phyloP scores from a whole-genome alignment of 164 flowering plant genomes.

The Paratinospora sagittata region DNA sequence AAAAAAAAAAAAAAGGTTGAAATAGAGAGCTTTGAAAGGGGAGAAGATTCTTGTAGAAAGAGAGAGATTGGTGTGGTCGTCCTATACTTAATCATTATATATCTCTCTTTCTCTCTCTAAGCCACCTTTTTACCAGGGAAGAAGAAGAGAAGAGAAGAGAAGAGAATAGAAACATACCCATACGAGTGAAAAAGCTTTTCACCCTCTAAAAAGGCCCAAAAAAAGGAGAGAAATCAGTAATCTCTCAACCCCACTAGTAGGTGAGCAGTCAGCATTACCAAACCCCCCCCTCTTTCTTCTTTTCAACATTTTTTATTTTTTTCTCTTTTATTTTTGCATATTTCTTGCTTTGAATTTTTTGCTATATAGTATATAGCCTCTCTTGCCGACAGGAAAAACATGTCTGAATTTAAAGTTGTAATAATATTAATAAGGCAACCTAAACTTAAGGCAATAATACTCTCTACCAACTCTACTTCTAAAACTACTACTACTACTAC shows the following conservation, averaged over 20 bases:
- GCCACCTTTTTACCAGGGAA: conserved; percentile 24
- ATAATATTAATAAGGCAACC: conserved; percentile 10
- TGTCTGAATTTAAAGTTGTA: conserved; percentile 26
- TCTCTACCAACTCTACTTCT: conserved; percentile 8
- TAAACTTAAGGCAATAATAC: conserved; percentile 15
- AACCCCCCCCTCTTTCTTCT: conserved; percentile 7
- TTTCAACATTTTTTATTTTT: no score
- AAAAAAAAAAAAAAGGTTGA: conserved; percentile 1
- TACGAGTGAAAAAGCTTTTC: conserved; percentile 28
- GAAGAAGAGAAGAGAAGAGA: neutral
- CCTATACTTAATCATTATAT: conserved; percentile 47
- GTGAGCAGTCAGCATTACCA: conserved; percentile 41
- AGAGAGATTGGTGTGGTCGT: conserved; percentile 12
- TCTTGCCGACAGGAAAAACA: conserved; percentile 34
- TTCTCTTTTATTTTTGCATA: no score
- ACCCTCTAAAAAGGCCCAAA: conserved; percentile 2
- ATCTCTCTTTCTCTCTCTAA: conserved; percentile 27
- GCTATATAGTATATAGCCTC: neutral
- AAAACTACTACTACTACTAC: conserved; percentile 2
- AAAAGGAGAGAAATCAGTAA: conserved; percentile 4
- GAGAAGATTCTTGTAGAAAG: conserved; percentile 49
- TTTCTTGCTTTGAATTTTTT: no score
- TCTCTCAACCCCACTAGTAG: conserved; percentile 24
- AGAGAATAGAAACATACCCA: conserved; percentile 22
- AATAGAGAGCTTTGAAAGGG: conserved; percentile 31